Base-by-base conservation (phyloP, 345 rosid species). In the Pugionium dolabratum region DNA sequence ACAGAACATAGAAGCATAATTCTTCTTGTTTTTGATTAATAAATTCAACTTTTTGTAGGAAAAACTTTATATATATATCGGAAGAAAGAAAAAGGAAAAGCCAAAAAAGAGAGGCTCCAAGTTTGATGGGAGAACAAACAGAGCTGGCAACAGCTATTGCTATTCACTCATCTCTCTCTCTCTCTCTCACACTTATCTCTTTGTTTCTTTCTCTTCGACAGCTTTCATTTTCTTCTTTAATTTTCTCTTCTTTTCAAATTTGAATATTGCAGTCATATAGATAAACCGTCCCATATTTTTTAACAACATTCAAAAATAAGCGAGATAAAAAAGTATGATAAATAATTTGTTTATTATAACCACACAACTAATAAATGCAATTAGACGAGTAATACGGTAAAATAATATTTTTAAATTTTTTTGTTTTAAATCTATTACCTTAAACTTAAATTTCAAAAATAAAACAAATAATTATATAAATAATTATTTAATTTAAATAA, bases 91-190 rank as follows among this genome's bases (percentile, higher is more conserved):
- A 62, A 55, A 48, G 29, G 5, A 8, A 45, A 60, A 18, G 18
- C 18, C 18, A 18, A 18, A 60, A 55, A 34, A 26, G 7, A 7
- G 18, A 28, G 59, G 45, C 79, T 71, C 70, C 56, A 55, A 44
- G 55, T 65, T 73, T 59, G 71, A 73, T 65, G 76, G 76, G 70
- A 59, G 76, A 73, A 49, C 66, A 34, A 64, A 54, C 4, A 46
- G 66, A 73, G 76, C 76, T 72, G 76, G 76, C 76, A 52, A 72
- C 71, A 72, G 72, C 76, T 72, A 65, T 64, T 36, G 66, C 76
- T 64, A 57, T 73, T 37, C 76, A 59, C 71, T 72, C 55, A 59
- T 59, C 49, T 52, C 75, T 64, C 75, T 71, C 70, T 55, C 69
- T 59, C 78, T 69, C 34, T 63, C 11, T 45, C 18, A 18, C 18